Evolutionary conservation across 2,329 filamentous ascomycete species (phyloP), one percentile per base, ranked within the genome.

Genomic region (Fusarium pilosicola): DNA sequence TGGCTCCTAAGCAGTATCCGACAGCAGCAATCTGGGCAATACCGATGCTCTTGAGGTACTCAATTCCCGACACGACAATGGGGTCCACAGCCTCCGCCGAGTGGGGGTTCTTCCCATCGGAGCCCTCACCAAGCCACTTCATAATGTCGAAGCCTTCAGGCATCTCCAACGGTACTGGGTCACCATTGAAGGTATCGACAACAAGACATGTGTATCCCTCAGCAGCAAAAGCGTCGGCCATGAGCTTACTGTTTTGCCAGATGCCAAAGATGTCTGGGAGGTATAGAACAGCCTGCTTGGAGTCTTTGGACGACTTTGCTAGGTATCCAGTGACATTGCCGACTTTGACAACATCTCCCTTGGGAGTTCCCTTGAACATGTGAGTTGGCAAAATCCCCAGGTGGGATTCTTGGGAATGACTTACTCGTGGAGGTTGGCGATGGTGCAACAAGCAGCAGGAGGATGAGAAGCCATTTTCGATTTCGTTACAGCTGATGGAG

Each of bases 1-100:
- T 93, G 62, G 87, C 92, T 42, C 93, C 93, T 74, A 94, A 93
- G 83, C 93, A 95, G 82, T 94, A 94, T 1, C 93, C 93, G 1
- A 91, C 88, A 20, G 86, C 88, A 4, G 89, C 92, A 41, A 95
- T 82, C 72, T 87, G 89, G 79, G 88, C 89, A 51, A 88, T 81
- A 3, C 88, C 87, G 62, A 86, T 83, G 58, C 89, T 85, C 68
- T 87, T 86, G 49, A 93, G 79, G 65, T 88, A 85, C 74, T 88
- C 87, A 75, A 92, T 77, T 8, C 70, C 78, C 7, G 74, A 72
- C 7, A 76, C 36, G 14, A 81, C 66, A 15, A 83, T 79, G 10
- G 79, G 77, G 44, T 82, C 80, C 6, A 82, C 73, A 2, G 65
- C 61, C 39, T 79, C 71, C 22, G 68, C 34, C 1, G 74, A 79